Percentiles rank a stretch among this genome's conserved stretches.
phyloP scores from a whole-genome alignment of 306 rosid species.

The Vachellia collinsii region DNA sequence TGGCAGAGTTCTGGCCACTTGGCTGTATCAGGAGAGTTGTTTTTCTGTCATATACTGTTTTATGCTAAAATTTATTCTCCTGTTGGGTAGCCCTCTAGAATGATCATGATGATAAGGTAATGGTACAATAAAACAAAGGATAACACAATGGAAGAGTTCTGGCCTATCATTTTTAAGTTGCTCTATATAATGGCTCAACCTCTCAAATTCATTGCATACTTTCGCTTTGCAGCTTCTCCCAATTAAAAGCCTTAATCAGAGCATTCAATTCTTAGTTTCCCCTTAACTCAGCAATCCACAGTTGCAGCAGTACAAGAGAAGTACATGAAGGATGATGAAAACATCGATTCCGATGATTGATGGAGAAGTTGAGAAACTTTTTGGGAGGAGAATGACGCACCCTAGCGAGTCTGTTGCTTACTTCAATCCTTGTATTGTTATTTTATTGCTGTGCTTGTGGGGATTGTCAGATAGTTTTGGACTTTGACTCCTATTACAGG shows the following conservation, averaged over 20 bases:
- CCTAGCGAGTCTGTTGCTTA: not conserved
- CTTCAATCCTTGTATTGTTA: not conserved
- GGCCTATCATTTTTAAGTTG: not conserved
- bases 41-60: not conserved
- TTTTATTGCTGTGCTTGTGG: not conserved
- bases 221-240: slow-evolving; percentile 7
- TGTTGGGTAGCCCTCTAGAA: not conserved
- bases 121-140: not conserved
- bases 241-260: not conserved
- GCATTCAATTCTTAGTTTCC: slow-evolving; percentile 36
- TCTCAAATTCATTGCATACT: slow-evolving; percentile 22
- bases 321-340: slow-evolving; percentile 84
- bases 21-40: not conserved
- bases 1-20: not conserved
- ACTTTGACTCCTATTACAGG: not conserved
- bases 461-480: not conserved
- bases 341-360: slow-evolving; percentile 47
- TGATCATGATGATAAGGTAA: not conserved
- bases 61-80: not conserved
- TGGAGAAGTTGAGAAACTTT: not conserved
- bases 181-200: not conserved
- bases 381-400: slow-evolving; percentile 1
- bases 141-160: not conserved
- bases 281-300: slow-evolving; percentile 66
- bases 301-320: slow-evolving; percentile 98